Base-by-base conservation (phyloP, 2,329 filamentous ascomycete species). In the Fusarium palustre region DNA sequence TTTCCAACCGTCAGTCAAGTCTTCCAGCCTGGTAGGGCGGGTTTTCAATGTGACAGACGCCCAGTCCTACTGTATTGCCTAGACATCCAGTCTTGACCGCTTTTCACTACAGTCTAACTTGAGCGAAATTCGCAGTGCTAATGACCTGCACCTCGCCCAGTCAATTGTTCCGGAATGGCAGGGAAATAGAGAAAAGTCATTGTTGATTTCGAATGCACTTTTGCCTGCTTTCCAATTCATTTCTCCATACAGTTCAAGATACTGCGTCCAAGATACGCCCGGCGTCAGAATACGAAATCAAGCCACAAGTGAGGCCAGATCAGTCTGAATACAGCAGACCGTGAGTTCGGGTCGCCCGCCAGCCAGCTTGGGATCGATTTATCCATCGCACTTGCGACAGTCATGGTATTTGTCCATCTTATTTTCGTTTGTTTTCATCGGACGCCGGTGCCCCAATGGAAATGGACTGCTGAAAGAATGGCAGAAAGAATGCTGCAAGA, bases 31-130 rank as follows among this genome's bases (percentile, higher is more conserved):
- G 39, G 60, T 34, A 39, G 39, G 24, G 22, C 16, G 34, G 31
- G 31, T 47, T 38, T 43, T 41, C 24, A 42, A 63, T 38, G 38
- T 34, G 47, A 24, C 38, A 10, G 34, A 25, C 36, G 20, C 42
- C 42, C 18, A 33, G 22, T 25, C 47, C 13, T n/a, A 39, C 3
- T 43, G 38, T 33, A 39, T 10, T 13, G 22, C 33, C 38, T 48
- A 41, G 24, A 12, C 24, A 20, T 18, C 36, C 20, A n/a, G 31
- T 24, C 43, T 20, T 57, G 59, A 64, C 60, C 60, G 60, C 60
- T 22, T 64, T 64, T 63, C 58, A 13, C 16, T 31, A 41, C 46
- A 61, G 15, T 34, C 33, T 22, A 38, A 28, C 11, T 38, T 13
- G 33, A 38, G 25, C 22, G 39, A 34, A 31, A 47, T 56, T 39